These are phyloP conservation scores for Cadophora sp. DNA, from an alignment of 2,329 filamentous ascomycete species.

Conservation along the genomic window DNA sequence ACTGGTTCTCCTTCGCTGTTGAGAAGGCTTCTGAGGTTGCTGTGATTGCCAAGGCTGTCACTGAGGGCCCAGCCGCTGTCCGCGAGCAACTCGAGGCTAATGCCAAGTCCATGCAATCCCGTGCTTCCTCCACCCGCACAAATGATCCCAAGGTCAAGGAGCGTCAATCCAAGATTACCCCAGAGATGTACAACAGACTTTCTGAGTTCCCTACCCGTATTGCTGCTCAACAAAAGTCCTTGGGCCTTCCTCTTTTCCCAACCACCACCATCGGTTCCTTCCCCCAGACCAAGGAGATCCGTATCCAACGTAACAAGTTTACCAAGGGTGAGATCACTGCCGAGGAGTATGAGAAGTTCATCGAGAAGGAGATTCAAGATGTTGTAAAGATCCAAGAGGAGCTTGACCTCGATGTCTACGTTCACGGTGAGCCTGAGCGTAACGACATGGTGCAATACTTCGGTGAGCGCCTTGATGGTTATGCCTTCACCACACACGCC, in stretches of 20 bases:
- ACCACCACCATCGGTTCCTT: conserved; percentile 99
- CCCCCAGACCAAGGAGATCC: conserved; percentile 99
- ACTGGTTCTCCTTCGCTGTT: conserved; percentile 98
- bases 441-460: conserved; percentile 99
- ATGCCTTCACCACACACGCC: conserved; percentile 98
- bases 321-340: conserved; percentile 97
- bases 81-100: conserved; percentile 93
- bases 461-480: conserved; percentile 94
- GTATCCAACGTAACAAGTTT: conserved; percentile 95
- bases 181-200: conserved; percentile 89
- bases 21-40: conserved; percentile 94
- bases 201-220: conserved; percentile 87
- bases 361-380: conserved; percentile 96
- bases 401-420: conserved; percentile 94
- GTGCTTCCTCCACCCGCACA: conserved; percentile 90
- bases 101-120: conserved; percentile 90
- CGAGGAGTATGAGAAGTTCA: conserved; percentile 97
- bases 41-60: conserved; percentile 95
- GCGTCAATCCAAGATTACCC: conserved; percentile 85
- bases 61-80: conserved; percentile 86
- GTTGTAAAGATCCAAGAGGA: conserved; percentile 98
- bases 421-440: conserved; percentile 98
- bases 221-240: conserved; percentile 85
- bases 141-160: conserved; percentile 99
- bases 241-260: conserved; percentile 95